Base-by-base conservation (phyloP, 78 protist species). In the Isochrysis galbana region DNA sequence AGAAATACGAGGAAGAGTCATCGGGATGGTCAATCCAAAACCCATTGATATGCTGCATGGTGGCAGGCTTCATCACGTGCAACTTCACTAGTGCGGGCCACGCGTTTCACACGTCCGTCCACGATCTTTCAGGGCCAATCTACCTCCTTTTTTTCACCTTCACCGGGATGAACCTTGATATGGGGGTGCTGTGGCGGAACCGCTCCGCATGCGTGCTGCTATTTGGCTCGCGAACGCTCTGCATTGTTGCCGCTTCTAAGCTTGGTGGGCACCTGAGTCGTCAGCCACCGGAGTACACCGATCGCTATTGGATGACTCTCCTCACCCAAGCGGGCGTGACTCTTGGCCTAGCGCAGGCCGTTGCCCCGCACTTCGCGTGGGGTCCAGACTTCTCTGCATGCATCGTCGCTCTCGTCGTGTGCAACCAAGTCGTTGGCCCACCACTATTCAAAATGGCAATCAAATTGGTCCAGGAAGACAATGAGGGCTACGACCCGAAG, bases 251-350 rank as follows among this genome's bases (percentile, higher is more conserved):
- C 74, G 74, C 36, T 10, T 23, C n/a, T 3, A 23, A 32, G 74
- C 2, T 7, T 7, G 74, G 74, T 32, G 74, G 74, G 36, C 10
- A 23, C 29, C 23, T 61, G 29, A 32, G 74, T 32, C 7, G 23
- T 10, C 74, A 61, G 74, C 74, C 74, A 61, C 36, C 23, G 7
- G 74, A 61, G 74, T 61, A 61, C 74, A 26, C 5, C 74, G 26
- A 61, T 10, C 74, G 10, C 74, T 61, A 61, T 32, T 61, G 74
- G 74, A 61, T 61, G 74, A 26, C 74, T 10, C 26, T 61, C 14
- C 74, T 61, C 74, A 61, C 74, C 3, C 74, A 61, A 32, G 86
- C 86, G 48, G 86, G 86, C 47, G 86, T 78, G 10, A 41, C 86
- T 5, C 86, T 78, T n/a, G 86, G 86, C 34, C 86, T 78, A 11